These are phyloP conservation scores for Lentinula edodes DNA, from an alignment of 768 basidiomycete species.

Conservation along the genomic window DNA sequence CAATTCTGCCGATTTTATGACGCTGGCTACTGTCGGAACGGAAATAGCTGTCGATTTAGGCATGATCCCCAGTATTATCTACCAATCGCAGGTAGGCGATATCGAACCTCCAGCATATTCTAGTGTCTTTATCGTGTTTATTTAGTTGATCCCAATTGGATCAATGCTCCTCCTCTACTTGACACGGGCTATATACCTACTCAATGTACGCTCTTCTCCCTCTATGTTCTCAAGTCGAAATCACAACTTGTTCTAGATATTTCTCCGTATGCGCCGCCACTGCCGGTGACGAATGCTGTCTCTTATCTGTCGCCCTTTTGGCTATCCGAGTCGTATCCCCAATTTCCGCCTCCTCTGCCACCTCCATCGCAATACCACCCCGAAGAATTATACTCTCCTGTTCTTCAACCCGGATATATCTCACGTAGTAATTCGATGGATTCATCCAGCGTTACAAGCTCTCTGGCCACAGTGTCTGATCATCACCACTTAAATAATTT, in stretches of 20 bases:
- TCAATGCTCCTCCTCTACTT: background rate
- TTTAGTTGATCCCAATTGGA: background rate
- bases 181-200: background rate
- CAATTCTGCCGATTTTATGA: constrained; percentile 29
- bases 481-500: constrained; percentile 16
- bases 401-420: constrained; percentile 8
- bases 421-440: constrained; percentile 10
- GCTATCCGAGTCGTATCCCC: background rate
- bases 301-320: background rate
- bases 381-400: background rate
- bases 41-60: constrained; percentile 30
- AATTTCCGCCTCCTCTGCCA: background rate
- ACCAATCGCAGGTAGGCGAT: background rate
- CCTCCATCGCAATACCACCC: background rate
- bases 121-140: background rate
- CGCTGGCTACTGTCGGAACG: constrained; percentile 31
- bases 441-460: background rate
- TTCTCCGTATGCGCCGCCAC: background rate
- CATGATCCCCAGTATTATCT: constrained; percentile 18
- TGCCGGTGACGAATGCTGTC: background rate
- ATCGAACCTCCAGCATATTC: background rate
- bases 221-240: too few species aligned
- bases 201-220: background rate
- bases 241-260: background rate
- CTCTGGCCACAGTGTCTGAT: constrained; percentile 13